Evolutionary conservation across 2,329 filamentous ascomycete species (phyloP).

Genomic region (Daldinia sp.): DNA sequence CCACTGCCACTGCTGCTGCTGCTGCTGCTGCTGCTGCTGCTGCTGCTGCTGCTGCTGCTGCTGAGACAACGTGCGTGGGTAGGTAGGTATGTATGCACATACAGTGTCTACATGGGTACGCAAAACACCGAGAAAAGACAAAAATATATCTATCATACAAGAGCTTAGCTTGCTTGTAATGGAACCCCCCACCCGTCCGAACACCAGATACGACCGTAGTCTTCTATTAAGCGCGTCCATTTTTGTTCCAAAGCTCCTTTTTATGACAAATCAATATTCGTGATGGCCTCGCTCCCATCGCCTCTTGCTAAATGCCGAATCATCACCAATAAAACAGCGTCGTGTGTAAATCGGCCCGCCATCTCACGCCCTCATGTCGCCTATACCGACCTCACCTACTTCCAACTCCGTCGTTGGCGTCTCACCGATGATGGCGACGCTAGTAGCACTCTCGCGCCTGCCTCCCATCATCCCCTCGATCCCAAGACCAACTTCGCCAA

Average conservation of each 20-base stretch:
- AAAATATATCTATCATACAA: constrained; percentile 20
- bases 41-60: no score
- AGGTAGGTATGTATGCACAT: no score
- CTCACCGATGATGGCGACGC: constrained; percentile 38
- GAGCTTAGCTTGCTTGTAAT: constrained; percentile 14
- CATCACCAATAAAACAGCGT: neutral
- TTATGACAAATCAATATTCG: constrained; percentile 23
- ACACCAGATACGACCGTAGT: constrained; percentile 31
- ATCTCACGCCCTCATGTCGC: constrained; percentile 32
- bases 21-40: no score
- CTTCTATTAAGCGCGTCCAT: constrained; percentile 25
- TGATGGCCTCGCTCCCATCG: neutral
- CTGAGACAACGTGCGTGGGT: neutral
- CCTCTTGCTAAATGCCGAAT: neutral
- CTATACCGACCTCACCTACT: constrained; percentile 37
- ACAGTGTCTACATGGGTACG: neutral
- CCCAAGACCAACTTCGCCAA: constrained; percentile 79
- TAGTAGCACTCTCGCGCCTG: constrained; percentile 54
- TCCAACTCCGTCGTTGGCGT: constrained; percentile 31
- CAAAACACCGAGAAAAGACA: constrained; percentile 12
- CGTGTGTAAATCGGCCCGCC: neutral
- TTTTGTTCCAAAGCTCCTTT: constrained; percentile 24
- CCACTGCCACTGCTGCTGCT: no score
- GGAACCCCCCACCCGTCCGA: constrained; percentile 9
- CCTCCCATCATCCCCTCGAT: constrained; percentile 58